Conservation (phyloP, 2,329 filamentous ascomycete genomes). For the Aureobasidium pullulans region DNA sequence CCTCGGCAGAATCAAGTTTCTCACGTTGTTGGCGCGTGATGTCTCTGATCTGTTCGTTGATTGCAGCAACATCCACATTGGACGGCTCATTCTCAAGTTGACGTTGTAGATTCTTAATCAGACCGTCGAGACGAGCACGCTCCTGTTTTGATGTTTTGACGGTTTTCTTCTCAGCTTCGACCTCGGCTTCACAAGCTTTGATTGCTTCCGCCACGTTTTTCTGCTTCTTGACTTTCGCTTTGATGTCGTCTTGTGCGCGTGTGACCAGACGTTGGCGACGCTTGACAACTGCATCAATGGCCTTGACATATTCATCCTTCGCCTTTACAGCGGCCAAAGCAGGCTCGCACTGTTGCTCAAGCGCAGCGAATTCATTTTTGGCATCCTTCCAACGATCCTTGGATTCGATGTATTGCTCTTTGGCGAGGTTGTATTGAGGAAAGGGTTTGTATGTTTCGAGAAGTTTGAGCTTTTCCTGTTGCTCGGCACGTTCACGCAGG, state of each 20-base stretch:
- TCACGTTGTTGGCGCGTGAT: slow-evolving; percentile 41
- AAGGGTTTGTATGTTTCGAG: slow-evolving; percentile 61
- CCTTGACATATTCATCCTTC: slow-evolving; percentile 60
- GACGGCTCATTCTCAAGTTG: slow-evolving; percentile 55
- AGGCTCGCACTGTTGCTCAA: slow-evolving; percentile 59
- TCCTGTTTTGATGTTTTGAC: slow-evolving; percentile 32
- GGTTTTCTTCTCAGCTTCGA: slow-evolving; percentile 34
- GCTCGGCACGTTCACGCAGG: slow-evolving; percentile 64
- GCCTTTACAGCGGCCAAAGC: slow-evolving; percentile 59
- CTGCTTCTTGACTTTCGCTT: slow-evolving; percentile 36
- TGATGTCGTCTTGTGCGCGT: slow-evolving; percentile 39
- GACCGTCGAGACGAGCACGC: slow-evolving; percentile 29
- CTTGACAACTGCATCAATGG: slow-evolving; percentile 49
- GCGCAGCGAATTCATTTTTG: slow-evolving; percentile 47
- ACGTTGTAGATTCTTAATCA: slow-evolving; percentile 57
- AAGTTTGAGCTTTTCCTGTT: slow-evolving; percentile 56
- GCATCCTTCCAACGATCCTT: slow-evolving; percentile 52
- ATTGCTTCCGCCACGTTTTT: slow-evolving; percentile 32
- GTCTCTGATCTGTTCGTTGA: slow-evolving; percentile 64
- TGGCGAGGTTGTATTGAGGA: slow-evolving; percentile 55
- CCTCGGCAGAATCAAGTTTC: slow-evolving; percentile 36
- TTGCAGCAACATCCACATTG: slow-evolving; percentile 61
- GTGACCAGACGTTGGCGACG: slow-evolving; percentile 50
- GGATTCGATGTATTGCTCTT: slow-evolving; percentile 40
- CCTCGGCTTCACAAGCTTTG: slow-evolving; percentile 29